Evolutionary conservation across 345 rosid species (phyloP).

Genomic region (Bruguiera sexangula): DNA sequence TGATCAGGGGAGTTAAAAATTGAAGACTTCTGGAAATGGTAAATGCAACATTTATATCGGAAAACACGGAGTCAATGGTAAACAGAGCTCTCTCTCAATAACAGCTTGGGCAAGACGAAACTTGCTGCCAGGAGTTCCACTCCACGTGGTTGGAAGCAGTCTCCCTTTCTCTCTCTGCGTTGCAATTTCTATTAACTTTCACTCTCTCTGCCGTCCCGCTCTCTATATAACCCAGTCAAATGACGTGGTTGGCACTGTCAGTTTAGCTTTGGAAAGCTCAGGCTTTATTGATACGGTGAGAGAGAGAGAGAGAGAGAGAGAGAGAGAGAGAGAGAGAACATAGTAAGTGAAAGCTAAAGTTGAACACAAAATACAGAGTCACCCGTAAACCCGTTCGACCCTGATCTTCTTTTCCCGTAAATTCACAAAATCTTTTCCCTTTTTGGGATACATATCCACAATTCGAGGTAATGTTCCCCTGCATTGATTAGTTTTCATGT

Average conservation of each 20-base stretch:
- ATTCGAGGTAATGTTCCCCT: conserved; percentile 42
- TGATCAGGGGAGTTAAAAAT: too few species aligned
- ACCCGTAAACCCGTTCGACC: background rate
- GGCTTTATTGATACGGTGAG: background rate
- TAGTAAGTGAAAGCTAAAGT: background rate
- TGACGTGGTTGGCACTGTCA: background rate
- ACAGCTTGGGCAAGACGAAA: background rate
- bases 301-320: background rate
- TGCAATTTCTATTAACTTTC: background rate
- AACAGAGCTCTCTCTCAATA: background rate
- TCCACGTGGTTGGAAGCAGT: conserved; percentile 56
- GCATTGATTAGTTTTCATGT: background rate
- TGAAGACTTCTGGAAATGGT: too few species aligned
- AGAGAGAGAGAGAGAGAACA: background rate
- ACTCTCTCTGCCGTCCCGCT: background rate
- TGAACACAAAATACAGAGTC: background rate
- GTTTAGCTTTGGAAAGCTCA: conserved; percentile 1
- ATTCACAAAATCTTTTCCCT: background rate
- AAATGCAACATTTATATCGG: too few species aligned
- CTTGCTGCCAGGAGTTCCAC: conserved; percentile 9
- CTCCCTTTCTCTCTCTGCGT: background rate
- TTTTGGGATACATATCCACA: conserved; percentile 12
- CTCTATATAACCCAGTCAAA: background rate
- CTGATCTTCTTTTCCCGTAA: background rate
- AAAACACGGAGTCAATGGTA: too few species aligned